A percentile compares a stretch with the other conserved stretches of the same genome.
These are phyloP conservation scores for Suillus clintonianus DNA, from an alignment of 768 basidiomycete genomes.

Conservation along the genomic window DNA sequence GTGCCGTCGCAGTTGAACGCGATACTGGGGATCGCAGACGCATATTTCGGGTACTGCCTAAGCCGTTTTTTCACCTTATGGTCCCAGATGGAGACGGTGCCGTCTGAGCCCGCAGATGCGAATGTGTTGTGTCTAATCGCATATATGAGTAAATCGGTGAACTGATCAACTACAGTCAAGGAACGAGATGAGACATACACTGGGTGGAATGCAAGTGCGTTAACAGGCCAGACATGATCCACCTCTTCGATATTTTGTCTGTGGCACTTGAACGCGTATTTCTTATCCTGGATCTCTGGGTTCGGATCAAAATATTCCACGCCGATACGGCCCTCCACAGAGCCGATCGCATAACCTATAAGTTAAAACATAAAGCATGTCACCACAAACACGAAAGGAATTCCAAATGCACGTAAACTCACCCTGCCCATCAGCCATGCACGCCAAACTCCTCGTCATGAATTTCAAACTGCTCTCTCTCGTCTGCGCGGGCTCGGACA, in stretches of 20 bases:
- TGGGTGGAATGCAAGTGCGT: constrained; percentile 93
- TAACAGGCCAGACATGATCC: constrained; percentile 97
- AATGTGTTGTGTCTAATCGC: constrained; percentile 84
- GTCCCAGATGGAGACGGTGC: constrained; percentile 95
- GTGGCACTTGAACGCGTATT: constrained; percentile 93
- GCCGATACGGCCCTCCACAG: constrained; percentile 94
- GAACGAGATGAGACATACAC: constrained; percentile 43
- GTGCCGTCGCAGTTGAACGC: constrained; percentile 85
- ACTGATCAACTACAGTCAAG: background rate
- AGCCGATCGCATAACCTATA: constrained; percentile 87
- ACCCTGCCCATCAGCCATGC: constrained; percentile 94
- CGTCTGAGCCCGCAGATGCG: constrained; percentile 93
- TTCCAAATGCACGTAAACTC: constrained; percentile 12
- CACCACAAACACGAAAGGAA: background rate
- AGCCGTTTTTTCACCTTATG: constrained; percentile 95
- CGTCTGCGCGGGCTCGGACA: constrained; percentile 73
- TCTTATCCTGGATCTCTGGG: constrained; percentile 73
- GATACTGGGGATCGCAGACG: constrained; percentile 71
- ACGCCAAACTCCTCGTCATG: constrained; percentile 88
- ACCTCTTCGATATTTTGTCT: constrained; percentile 86
- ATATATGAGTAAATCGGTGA: background rate
- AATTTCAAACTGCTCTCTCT: constrained; percentile 94
- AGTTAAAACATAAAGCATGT: constrained; percentile 2
- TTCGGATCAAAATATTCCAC: constrained; percentile 95
- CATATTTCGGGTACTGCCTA: constrained; percentile 84